Percentiles rank a stretch among this genome's conserved stretches.
These are phyloP conservation scores for Rhinocladiella mackenziei DNA, from an alignment of 2,329 filamentous ascomycete species.

Conservation along the genomic window DNA sequence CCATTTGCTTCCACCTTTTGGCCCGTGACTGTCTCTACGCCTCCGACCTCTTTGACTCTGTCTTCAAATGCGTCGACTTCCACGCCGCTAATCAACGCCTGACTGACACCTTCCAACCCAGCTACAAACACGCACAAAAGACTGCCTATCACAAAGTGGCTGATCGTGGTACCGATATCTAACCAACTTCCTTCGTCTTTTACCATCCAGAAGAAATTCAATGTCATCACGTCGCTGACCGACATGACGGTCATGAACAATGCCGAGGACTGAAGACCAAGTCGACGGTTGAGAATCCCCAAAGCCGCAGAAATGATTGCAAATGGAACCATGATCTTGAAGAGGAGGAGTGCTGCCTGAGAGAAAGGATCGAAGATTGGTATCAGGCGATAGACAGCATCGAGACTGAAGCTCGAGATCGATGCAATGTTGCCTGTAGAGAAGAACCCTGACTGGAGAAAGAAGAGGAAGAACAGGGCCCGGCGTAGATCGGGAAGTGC, in stretches of 20 bases:
- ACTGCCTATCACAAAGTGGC: conserved; percentile 90
- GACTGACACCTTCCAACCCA: conserved; percentile 77
- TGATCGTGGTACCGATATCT: conserved; percentile 95
- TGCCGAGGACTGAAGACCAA: conserved; percentile 80
- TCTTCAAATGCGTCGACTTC: conserved; percentile 44
- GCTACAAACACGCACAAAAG: conserved; percentile 87
- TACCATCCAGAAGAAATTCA: conserved; percentile 98
- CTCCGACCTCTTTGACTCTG: conserved; percentile 10
- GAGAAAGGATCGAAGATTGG: conserved; percentile 92
- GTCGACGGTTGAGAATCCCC: conserved; percentile 80
- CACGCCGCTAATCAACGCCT: conserved; percentile 74
- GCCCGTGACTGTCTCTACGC: conserved; percentile 9
- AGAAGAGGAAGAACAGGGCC: conserved; percentile 88
- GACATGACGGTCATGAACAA: conserved; percentile 95
- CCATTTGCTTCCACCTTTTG: background rate
- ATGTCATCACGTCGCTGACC: conserved; percentile 81
- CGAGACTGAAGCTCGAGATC: conserved; percentile 85
- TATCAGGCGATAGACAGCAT: conserved; percentile 80
- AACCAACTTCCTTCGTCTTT: conserved; percentile 95
- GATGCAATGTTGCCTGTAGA: conserved; percentile 95
- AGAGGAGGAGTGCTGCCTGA: conserved; percentile 77
- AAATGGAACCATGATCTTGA: conserved; percentile 93
- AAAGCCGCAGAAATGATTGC: conserved; percentile 87
- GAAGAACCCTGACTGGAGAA: conserved; percentile 95
- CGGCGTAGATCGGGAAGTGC: conserved; percentile 80